These are phyloP conservation scores for Triticum monococcum DNA, from an alignment of 176 grass and related monocot species.

Conservation along the genomic window DNA sequence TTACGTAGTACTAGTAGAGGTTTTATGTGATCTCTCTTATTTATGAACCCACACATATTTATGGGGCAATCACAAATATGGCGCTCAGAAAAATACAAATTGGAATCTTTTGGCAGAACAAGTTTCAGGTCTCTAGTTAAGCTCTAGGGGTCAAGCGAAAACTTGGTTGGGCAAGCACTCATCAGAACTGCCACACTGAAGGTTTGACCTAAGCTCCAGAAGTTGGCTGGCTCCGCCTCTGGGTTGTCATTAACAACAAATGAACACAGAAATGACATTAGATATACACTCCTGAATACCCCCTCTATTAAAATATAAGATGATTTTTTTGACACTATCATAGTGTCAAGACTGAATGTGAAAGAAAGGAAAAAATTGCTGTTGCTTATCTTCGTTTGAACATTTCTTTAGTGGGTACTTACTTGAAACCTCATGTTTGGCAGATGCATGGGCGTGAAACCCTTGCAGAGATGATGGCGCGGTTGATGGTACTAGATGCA, in stretches of 20 bases:
- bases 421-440: slow-evolving; percentile 19
- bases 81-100: not conserved
- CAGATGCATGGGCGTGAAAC: slow-evolving; percentile 39
- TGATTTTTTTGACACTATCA: too few species aligned
- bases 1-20: not conserved
- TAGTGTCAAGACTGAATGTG: not conserved
- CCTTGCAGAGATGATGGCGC: not conserved
- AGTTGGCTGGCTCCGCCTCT: not conserved
- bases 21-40: not conserved
- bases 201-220: not conserved
- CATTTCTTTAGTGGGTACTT: slow-evolving; percentile 5
- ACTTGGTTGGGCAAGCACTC: not conserved
- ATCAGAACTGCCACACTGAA: not conserved
- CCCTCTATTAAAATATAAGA: too few species aligned
- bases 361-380: not conserved
- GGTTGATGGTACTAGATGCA: slow-evolving; percentile 32
- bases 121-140: not conserved
- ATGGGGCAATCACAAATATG: not conserved
- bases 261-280: not conserved
- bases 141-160: not conserved
- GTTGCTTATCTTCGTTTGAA: not conserved
- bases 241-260: not conserved
- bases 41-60: not conserved
- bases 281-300: not conserved
- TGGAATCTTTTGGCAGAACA: not conserved